phyloP scores from a whole-genome alignment of 2,329 filamentous ascomycete genomes.

The Fusarium goolgardi region DNA sequence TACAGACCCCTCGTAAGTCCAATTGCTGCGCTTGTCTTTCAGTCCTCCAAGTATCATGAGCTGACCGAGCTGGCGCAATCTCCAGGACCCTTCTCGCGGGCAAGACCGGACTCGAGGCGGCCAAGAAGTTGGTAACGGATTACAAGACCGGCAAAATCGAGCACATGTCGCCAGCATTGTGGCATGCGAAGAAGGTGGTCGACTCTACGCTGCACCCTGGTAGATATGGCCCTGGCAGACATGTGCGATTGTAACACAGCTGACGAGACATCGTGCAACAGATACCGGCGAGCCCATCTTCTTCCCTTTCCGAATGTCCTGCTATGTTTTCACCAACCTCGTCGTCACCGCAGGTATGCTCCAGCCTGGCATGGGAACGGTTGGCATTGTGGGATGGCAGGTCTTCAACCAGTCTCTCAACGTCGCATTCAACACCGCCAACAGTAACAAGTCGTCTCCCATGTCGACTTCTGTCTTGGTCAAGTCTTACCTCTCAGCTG shows the following conservation, averaged over 20 bases:
- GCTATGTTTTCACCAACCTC: conserved; percentile 92
- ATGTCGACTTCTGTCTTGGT: conserved; percentile 82
- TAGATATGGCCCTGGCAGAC: conserved; percentile 56
- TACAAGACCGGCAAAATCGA: conserved; percentile 88
- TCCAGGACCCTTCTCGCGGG: conserved; percentile 89
- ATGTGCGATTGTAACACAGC: conserved; percentile 11
- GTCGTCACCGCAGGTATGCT: conserved; percentile 98
- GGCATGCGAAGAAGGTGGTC: conserved; percentile 96
- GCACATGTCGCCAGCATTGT: conserved; percentile 89
- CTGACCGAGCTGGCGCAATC: conserved; percentile 22
- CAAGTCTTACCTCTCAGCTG: conserved; percentile 91
- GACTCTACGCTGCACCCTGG: conserved; percentile 96
- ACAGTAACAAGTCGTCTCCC: conserved; percentile 96
- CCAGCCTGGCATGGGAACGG: conserved; percentile 83
- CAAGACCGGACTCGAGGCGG: conserved; percentile 80
- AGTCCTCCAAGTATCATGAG: background rate
- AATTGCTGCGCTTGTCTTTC: background rate
- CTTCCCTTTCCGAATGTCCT: conserved; percentile 97
- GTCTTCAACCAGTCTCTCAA: conserved; percentile 97
- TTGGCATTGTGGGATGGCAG: conserved; percentile 93
- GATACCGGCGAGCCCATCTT: conserved; percentile 94
- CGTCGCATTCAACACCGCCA: conserved; percentile 96
- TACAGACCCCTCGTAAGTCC: conserved; percentile 90
- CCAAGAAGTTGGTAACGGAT: conserved; percentile 81
- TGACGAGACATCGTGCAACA: conserved; percentile 52